phyloP scores from a whole-genome alignment of 129 eudicot species.

The Tanacetum coccineum region DNA sequence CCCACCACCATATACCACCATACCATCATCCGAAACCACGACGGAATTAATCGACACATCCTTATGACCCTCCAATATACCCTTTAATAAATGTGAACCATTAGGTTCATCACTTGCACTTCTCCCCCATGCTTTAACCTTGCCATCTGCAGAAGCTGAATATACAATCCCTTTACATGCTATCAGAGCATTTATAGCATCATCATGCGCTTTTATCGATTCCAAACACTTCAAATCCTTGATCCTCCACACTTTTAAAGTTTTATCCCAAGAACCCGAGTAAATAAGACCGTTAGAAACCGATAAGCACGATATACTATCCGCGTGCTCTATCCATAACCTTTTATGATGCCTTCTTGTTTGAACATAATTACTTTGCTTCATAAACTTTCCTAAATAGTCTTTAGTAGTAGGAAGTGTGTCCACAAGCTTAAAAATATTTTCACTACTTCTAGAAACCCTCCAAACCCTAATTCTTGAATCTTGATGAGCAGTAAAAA shows the following conservation, averaged over 20 bases:
- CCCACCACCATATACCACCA: slow-evolving; percentile 65
- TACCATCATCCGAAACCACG: slow-evolving; percentile 53
- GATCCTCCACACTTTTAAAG: slow-evolving; percentile 77
- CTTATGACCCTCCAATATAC: slow-evolving; percentile 76
- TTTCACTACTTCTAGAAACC: slow-evolving; percentile 64
- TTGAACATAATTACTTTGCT: slow-evolving; percentile 77
- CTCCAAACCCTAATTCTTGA: slow-evolving; percentile 84
- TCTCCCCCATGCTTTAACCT: slow-evolving; percentile 78
- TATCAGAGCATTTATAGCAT: slow-evolving; percentile 68
- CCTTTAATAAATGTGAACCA: slow-evolving; percentile 49
- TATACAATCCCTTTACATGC: slow-evolving; percentile 48
- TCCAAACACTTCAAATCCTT: slow-evolving; percentile 82
- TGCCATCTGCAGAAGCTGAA: slow-evolving; percentile 87
- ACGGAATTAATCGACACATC: slow-evolving; percentile 68
- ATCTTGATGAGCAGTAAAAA: slow-evolving; percentile 92
- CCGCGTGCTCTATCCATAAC: slow-evolving; percentile 85
- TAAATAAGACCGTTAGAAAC: slow-evolving; percentile 64
- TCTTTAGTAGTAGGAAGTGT: slow-evolving; percentile 83
- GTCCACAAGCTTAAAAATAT: slow-evolving; percentile 54
- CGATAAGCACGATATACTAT: slow-evolving; percentile 77
- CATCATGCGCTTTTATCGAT: slow-evolving; percentile 87
- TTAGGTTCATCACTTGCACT: slow-evolving; percentile 27
- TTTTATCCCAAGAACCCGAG: slow-evolving; percentile 98
- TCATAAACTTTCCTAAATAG: slow-evolving; percentile 76
- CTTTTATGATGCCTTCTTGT: slow-evolving; percentile 70